Evolutionary conservation across 1,139 yeast genomes (phyloP).

Genomic region (Debaryomyces robertsiae): DNA sequence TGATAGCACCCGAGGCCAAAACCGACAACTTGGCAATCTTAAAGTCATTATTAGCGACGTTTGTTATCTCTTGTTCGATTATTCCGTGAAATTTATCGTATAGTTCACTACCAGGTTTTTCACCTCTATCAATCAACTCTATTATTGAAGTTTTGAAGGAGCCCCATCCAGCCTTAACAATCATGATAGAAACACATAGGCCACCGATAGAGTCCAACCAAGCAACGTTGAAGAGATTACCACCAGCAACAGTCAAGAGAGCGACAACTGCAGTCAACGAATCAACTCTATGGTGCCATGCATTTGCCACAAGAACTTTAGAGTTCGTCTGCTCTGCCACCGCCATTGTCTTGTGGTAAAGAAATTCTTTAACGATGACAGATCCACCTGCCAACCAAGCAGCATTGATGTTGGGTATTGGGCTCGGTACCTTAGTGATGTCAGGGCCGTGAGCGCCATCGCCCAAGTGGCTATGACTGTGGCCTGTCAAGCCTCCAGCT

Average conservation of each 20-base stretch:
- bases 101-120: slow-evolving; percentile 30
- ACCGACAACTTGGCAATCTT: slow-evolving; percentile 53
- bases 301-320: slow-evolving; percentile 90
- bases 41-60: slow-evolving; percentile 21
- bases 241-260: slow-evolving; percentile 81
- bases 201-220: slow-evolving; percentile 96
- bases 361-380: slow-evolving; percentile 81
- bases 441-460: slow-evolving; percentile 10
- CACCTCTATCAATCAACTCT: slow-evolving; percentile 72
- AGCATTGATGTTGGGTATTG: slow-evolving; percentile 77
- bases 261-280: slow-evolving; percentile 92
- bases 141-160: slow-evolving; percentile 69
- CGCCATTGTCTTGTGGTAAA: slow-evolving; percentile 77
- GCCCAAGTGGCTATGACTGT: slow-evolving; percentile 34
- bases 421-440: slow-evolving; percentile 20
- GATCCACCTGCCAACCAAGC: slow-evolving; percentile 96
- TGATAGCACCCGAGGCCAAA: slow-evolving; percentile 73
- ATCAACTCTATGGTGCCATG: slow-evolving; percentile 99
- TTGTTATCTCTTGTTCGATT: slow-evolving; percentile 23
- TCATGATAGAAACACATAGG: slow-evolving; percentile 73
- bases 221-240: slow-evolving; percentile 70
- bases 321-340: slow-evolving; percentile 80
- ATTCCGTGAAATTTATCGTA: slow-evolving; percentile 30
- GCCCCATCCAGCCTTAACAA: slow-evolving; percentile 80
- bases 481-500: slow-evolving; percentile 19